Conservation (phyloP, 768 basidiomycete genomes). For the Leccinum truebloodii region DNA sequence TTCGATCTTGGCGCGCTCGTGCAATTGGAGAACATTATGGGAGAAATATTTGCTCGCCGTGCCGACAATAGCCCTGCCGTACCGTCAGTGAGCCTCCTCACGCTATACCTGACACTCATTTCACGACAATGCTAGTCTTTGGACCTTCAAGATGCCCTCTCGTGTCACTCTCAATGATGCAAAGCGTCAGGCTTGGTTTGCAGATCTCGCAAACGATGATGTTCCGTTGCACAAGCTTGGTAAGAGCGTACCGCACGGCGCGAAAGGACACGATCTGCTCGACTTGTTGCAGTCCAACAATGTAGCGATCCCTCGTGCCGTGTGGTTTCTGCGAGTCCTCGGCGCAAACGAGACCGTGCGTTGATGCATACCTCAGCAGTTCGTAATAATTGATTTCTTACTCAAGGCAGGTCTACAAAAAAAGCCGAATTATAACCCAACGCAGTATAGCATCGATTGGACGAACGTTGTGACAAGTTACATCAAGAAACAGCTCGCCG, state of each 20-base stretch:
- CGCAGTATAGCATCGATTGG: slow-evolving; percentile 85
- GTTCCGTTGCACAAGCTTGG: slow-evolving; percentile 81
- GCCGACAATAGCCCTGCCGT: slow-evolving; percentile 56
- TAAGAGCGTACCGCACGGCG: slow-evolving; percentile 84
- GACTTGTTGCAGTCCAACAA: slow-evolving; percentile 76
- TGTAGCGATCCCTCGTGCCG: slow-evolving; percentile 77
- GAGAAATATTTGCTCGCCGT: slow-evolving; percentile 68
- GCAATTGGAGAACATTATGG: slow-evolving; percentile 74
- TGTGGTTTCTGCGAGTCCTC: slow-evolving; percentile 86
- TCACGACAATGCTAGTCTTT: slow-evolving; percentile 37
- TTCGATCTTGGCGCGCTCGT: slow-evolving; percentile 51
- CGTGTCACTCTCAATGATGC: slow-evolving; percentile 79
- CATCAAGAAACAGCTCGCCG: slow-evolving; percentile 78
- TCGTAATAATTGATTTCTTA: slow-evolving; percentile 1
- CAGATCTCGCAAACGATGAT: slow-evolving; percentile 76
- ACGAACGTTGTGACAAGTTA: slow-evolving; percentile 78
- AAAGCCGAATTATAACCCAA: slow-evolving; percentile 78
- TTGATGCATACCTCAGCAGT: not conserved
- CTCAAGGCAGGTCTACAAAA: slow-evolving; percentile 70
- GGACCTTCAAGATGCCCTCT: slow-evolving; percentile 78
- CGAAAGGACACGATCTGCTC: slow-evolving; percentile 81
- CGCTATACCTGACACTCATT: not conserved
- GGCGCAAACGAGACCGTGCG: slow-evolving; percentile 83
- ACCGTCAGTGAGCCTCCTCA: slow-evolving; percentile 50
- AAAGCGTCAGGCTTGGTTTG: slow-evolving; percentile 81